These are phyloP conservation scores for Barnettozyma salicaria DNA, from an alignment of 805 yeast genomes.

Conservation along the genomic window DNA sequence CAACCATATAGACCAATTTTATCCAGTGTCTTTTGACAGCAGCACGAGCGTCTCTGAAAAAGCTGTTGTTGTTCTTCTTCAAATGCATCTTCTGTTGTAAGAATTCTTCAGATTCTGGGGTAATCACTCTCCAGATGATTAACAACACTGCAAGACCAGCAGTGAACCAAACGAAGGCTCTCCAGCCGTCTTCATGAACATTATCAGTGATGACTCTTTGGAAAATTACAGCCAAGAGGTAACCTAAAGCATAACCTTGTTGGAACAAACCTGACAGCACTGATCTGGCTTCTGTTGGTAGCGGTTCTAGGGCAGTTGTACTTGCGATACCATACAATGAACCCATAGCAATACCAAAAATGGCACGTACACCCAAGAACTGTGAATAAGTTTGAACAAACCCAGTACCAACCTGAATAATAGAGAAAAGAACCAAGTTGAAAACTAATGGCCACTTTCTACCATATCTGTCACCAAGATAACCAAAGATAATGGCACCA, in stretches of 20 bases:
- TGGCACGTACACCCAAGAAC: constrained; percentile 56
- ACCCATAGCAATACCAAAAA: constrained; percentile 54
- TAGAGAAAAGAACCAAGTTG: constrained; percentile 41
- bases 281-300: constrained; percentile 48
- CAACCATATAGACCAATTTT: constrained; percentile 46
- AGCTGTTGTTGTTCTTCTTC: constrained; percentile 27
- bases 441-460: constrained; percentile 51
- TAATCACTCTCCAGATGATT: constrained; percentile 34
- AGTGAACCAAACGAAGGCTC: constrained; percentile 60
- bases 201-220: constrained; percentile 55
- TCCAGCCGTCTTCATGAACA: constrained; percentile 54
- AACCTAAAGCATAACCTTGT: constrained; percentile 74
- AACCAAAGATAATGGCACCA: constrained; percentile 57
- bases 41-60: constrained; percentile 28
- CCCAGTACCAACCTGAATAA: constrained; percentile 57
- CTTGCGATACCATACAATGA: constrained; percentile 39
- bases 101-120: constrained; percentile 52
- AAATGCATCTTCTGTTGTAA: constrained; percentile 33
- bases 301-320: constrained; percentile 37
- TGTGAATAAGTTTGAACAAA: constrained; percentile 50
- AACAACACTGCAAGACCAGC: constrained; percentile 46
- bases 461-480: constrained; percentile 54
- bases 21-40: constrained; percentile 50
- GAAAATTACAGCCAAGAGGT: constrained; percentile 56
- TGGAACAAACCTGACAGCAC: constrained; percentile 63